Conservation (phyloP, 2,329 filamentous ascomycete species). For the Neofusicoccum laricinum region DNA sequence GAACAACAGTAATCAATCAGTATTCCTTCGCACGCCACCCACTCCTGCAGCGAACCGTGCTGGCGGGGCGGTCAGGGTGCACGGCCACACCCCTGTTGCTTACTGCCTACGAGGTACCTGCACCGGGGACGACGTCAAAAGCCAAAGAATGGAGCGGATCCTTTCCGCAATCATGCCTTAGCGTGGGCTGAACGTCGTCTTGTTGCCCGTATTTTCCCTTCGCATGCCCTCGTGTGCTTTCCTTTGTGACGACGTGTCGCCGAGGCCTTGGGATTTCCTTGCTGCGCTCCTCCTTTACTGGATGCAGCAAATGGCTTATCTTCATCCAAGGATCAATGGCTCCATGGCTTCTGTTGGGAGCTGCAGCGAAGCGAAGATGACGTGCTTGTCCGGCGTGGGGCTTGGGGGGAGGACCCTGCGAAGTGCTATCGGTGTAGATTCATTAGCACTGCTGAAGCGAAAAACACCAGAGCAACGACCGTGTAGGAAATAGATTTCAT, state of each 20-base stretch:
- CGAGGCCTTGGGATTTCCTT: background rate
- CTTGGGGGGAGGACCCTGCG: background rate
- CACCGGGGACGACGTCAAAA: background rate
- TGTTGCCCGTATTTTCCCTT: background rate
- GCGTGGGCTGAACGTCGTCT: background rate
- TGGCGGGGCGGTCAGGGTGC: background rate
- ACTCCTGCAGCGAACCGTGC: background rate
- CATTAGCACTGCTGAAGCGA: background rate
- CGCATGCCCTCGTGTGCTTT: background rate
- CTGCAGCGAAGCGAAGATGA: background rate
- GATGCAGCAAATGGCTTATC: background rate
- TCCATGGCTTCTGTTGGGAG: background rate
- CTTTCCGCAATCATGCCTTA: background rate
- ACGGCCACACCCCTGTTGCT: background rate
- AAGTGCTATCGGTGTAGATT: background rate
- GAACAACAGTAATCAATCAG: background rate
- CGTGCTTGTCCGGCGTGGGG: background rate
- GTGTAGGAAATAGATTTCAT: background rate
- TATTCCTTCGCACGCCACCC: background rate
- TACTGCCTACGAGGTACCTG: background rate
- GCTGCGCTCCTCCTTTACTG: background rate
- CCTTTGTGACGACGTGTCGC: background rate
- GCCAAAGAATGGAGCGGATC: background rate
- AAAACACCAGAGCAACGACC: background rate
- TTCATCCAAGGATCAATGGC: background rate